Evolutionary conservation across 768 basidiomycete species (phyloP), one percentile per base, ranked within the genome.

Genomic region (Myochromella boudieri): DNA sequence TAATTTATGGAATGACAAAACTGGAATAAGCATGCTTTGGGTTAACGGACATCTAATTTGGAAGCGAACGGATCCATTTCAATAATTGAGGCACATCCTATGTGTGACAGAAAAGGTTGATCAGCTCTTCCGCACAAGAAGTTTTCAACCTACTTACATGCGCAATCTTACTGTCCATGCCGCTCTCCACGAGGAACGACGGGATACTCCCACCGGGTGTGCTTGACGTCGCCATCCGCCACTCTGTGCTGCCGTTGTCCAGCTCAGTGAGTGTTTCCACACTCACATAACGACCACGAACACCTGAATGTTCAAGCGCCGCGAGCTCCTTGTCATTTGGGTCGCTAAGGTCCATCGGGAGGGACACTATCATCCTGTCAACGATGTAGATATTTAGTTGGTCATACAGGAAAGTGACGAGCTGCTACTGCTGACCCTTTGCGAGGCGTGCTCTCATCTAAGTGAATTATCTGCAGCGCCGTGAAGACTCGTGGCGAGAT

Each of bases 221-320:
- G 54, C 83, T 84, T 20, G 84, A 82, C 2, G 85, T 87, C 2
- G 87, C 87, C 87, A 91, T 88, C 31, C 79, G 72, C 87, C 87
- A 91, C 63, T 89, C 86, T 10, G 80, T 77, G 38, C 65, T 76
- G 40, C 84, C 88, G 50, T 78, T 68, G 15, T 77, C 77, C 31
- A 83, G 74, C 61, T 85, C 84, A 33, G 68, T 63, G 42, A 91
- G 56, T 24, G 76, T 74, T 64, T 91, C 89, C 3, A 86, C 81
- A 54, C 81, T 80, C 29, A 78, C 81, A 58, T 90, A 90, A 55
- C 77, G 79, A 1, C 83, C 88, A 51, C 74, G 80, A 2, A 78
- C 78, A 6, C 78, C 84, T 44, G 78, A 80, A 55, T 80, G 78
- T 58, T 90, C 85, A 12, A 82, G 62, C 52, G 75, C 77, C 3